Conservation (phyloP, 2,329 filamentous ascomycete genomes). For the Kalmusia sp. region DNA sequence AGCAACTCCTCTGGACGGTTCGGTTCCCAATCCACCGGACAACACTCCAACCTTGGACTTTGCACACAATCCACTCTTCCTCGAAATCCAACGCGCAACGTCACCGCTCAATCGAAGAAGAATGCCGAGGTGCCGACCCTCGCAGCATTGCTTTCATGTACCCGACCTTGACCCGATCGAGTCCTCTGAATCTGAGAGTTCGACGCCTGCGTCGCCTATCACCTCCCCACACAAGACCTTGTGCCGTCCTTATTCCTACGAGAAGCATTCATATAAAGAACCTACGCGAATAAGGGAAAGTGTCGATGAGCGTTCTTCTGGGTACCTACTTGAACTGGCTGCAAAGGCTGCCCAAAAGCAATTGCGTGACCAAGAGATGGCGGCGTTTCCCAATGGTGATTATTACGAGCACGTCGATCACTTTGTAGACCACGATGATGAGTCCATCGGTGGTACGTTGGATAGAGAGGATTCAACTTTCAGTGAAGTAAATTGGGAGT, state of each 20-base stretch:
- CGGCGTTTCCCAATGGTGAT: conserved; percentile 76
- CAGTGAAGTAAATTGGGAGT: conserved; percentile 72
- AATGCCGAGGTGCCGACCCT: conserved; percentile 39
- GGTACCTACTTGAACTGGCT: conserved; percentile 80
- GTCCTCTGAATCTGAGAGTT: conserved; percentile 64
- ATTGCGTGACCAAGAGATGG: conserved; percentile 77
- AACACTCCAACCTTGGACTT: conserved; percentile 44
- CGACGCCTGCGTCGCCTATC: conserved; percentile 54
- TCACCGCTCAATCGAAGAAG: conserved; percentile 41
- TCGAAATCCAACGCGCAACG: conserved; percentile 44
- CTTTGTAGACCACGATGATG: conserved; percentile 69
- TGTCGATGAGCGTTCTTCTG: conserved; percentile 77
- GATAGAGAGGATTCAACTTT: conserved; percentile 67
- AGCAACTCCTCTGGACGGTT: conserved; percentile 61
- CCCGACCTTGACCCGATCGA: conserved; percentile 68
- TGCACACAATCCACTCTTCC: conserved; percentile 40
- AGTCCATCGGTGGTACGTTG: conserved; percentile 33
- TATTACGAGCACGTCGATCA: conserved; percentile 75
- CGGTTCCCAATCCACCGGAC: conserved; percentile 53
- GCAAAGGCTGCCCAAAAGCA: conserved; percentile 81
- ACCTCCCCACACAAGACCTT: conserved; percentile 55
- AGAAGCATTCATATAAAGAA: conserved; percentile 61
- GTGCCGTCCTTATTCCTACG: conserved; percentile 57
- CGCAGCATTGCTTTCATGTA: conserved; percentile 64
- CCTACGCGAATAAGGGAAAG: conserved; percentile 66